These are phyloP conservation scores for Ogataea pini DNA, from an alignment of 805 yeast species.

Conservation along the genomic window DNA sequence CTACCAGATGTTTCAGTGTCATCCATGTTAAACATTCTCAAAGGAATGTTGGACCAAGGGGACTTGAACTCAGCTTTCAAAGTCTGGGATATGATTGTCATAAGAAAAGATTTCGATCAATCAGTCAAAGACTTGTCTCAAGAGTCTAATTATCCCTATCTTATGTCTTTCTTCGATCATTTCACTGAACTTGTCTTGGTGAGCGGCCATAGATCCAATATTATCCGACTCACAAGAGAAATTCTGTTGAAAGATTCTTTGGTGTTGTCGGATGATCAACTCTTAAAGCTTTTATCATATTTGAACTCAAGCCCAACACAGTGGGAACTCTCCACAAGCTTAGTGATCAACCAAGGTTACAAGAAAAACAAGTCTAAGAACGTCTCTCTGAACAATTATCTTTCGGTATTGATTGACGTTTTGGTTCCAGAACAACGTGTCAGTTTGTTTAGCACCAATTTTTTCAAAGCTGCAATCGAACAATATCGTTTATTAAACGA, in stretches of 20 bases:
- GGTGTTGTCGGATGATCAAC: slow-evolving; percentile 23
- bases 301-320: slow-evolving; percentile 21
- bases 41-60: slow-evolving; percentile 23
- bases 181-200: slow-evolving; percentile 24
- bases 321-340: slow-evolving; percentile 25
- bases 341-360: slow-evolving; percentile 35
- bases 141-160: slow-evolving; percentile 20
- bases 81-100: slow-evolving; percentile 35
- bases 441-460: slow-evolving; percentile 23
- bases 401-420: slow-evolving; percentile 34
- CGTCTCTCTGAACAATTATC: slow-evolving; percentile 30
- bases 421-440: slow-evolving; percentile 22
- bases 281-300: slow-evolving; percentile 29
- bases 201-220: slow-evolving; percentile 25
- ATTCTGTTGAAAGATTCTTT: slow-evolving; percentile 31
- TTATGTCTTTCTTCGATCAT: slow-evolving; percentile 24
- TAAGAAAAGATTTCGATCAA: slow-evolving; percentile 35
- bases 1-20: slow-evolving; percentile 37
- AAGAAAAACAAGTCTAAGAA: slow-evolving; percentile 21
- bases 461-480: slow-evolving; percentile 35
- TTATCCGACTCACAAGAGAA: slow-evolving; percentile 34
- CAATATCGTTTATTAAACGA: slow-evolving; percentile 36
- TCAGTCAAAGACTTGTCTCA: slow-evolving; percentile 15
- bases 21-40: slow-evolving; percentile 28
- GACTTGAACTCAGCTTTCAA: slow-evolving; percentile 28